phyloP scores from a whole-genome alignment of 495 filamentous ascomycete species.

The Sporormia fimetaria region DNA sequence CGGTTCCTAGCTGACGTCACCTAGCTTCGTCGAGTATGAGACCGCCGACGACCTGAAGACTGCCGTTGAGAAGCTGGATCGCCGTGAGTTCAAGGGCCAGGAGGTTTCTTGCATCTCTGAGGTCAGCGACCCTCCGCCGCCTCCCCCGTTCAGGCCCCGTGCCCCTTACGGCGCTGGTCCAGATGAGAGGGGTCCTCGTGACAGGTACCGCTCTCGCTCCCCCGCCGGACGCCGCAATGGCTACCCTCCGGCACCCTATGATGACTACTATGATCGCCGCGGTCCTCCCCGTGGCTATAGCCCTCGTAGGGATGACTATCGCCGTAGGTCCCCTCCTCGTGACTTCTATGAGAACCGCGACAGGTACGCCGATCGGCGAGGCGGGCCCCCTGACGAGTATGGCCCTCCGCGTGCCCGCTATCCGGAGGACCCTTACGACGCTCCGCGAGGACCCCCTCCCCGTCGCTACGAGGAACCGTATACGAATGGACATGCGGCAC shows the following conservation, averaged over 20 bases:
- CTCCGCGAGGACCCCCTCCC: slow-evolving; percentile 33
- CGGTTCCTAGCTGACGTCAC: slow-evolving; percentile 24
- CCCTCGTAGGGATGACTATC: slow-evolving; percentile 69
- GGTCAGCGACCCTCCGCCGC: slow-evolving; percentile 44
- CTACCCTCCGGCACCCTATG: slow-evolving; percentile 45
- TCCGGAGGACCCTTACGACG: slow-evolving; percentile 31
- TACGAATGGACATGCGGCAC: slow-evolving; percentile 45
- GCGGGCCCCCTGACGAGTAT: slow-evolving; percentile 67
- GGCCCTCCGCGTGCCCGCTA: slow-evolving; percentile 44
- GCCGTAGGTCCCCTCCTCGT: slow-evolving; percentile 64
- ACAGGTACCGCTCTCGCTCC: slow-evolving; percentile 69
- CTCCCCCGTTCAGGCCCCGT: slow-evolving; percentile 32
- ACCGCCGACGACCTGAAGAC: slow-evolving; percentile 77
- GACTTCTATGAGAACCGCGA: slow-evolving; percentile 76
- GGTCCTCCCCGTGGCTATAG: slow-evolving; percentile 71
- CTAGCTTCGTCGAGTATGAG: slow-evolving; percentile 95
- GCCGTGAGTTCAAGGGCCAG: slow-evolving; percentile 78
- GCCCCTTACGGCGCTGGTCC: slow-evolving; percentile 34
- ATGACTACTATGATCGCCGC: slow-evolving; percentile 56
- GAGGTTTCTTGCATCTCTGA: slow-evolving; percentile 74
- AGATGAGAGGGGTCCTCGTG: slow-evolving; percentile 53
- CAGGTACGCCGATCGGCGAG: slow-evolving; percentile 57
- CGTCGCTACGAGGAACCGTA: slow-evolving; percentile 55
- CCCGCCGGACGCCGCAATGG: slow-evolving; percentile 50
- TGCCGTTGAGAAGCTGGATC: slow-evolving; percentile 87